Conservation (phyloP, 345 rosid species). For the Citrus maxima region DNA sequence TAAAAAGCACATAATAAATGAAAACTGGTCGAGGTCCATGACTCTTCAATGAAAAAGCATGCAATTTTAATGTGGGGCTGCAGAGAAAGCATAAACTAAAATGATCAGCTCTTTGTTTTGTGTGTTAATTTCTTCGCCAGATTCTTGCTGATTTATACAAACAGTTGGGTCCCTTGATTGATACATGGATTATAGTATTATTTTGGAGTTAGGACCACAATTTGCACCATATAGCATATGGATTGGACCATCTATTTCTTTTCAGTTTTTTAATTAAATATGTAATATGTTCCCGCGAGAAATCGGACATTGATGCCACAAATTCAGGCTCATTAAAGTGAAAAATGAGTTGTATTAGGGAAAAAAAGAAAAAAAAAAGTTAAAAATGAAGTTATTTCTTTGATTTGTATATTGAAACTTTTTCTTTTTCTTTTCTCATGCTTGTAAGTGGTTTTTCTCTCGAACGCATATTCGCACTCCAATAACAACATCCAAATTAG, state of each 20-base stretch:
- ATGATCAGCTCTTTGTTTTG: background rate
- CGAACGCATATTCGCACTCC: no score
- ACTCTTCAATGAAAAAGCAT: background rate
- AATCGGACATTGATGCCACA: background rate
- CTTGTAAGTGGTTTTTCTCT: no score
- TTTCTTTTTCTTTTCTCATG: no score
- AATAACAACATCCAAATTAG: no score
- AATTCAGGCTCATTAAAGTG: constrained; percentile 9
- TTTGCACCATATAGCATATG: background rate
- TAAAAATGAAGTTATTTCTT: no score
- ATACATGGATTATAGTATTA: background rate
- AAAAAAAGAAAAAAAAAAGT: no score
- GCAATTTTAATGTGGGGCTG: background rate
- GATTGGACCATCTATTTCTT: background rate
- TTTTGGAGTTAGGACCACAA: background rate
- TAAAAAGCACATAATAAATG: constrained; percentile 17
- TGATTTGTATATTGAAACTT: no score
- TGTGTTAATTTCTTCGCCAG: background rate
- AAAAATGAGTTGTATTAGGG: background rate
- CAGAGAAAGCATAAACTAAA: background rate
- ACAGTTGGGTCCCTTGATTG: background rate
- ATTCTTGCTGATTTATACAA: background rate
- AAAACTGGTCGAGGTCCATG: constrained; percentile 16
- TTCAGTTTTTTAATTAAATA: no score
- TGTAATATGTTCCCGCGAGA: no score